Evolutionary conservation across 805 yeast genomes (phyloP), one percentile per base, ranked within the genome.

Genomic region (Cephaloascus albidus): DNA sequence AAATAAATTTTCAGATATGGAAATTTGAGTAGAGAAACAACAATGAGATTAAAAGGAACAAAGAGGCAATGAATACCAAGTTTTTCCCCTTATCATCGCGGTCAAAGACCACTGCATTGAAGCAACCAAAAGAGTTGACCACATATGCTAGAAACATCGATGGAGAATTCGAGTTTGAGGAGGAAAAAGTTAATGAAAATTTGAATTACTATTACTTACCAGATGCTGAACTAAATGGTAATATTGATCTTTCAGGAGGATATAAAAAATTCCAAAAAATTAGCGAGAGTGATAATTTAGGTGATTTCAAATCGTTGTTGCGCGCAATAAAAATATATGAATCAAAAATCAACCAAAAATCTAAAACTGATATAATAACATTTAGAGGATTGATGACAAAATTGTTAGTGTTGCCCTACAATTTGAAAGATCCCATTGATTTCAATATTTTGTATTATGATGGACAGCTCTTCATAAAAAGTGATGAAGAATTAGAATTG

Each of bases 321-420:
- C 49, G 54, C 20, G 76, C 85, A 1, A 51, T 93, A 4, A 61
- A 66, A 43, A 48, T 61, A 4, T 63, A 74, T 49, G 97, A 93
- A 57, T 57, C 63, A 42, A 37, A 44, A 10, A 57, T 62, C 4
- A 67, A 66, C 1, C 49, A 50, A n/a, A 77, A 72, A 43, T 52
- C 74, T 2, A 71, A 72, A 20, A 74, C 76, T 2, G 85, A 87
- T 49, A 72, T 93, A 23, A 65, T 93, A 18, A 79, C 96, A 0
- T 87, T 85, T 73, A 69, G 97, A 49, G 97, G 97, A 1, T 59
- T 86, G 28, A 76, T 90, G 78, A 79, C 88, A 26, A 74, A 76
- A 42, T 60, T 90, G 30, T 62, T 93, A 59, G 68, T 81, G 4
- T 61, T 85, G 18, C 86, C 90, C 2, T 81, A 78, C 53, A 69